phyloP scores from a whole-genome alignment of 345 rosid species.

The Gossypium australe region DNA sequence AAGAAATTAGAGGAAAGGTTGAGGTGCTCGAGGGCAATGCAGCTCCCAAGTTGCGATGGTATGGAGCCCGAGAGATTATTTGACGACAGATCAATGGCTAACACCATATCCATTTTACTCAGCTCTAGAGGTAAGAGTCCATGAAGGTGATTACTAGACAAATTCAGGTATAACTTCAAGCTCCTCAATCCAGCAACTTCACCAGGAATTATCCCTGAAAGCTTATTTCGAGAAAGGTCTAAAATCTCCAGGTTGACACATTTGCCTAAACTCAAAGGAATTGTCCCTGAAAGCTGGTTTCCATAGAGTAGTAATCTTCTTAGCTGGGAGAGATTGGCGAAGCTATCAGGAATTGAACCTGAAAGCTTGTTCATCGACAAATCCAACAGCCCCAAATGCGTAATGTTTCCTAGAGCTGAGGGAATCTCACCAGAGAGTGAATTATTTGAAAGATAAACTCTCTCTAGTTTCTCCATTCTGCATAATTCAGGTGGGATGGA shows the following conservation, averaged over 20 bases:
- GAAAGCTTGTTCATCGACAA: constrained; percentile 77
- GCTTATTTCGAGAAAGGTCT: constrained; percentile 68
- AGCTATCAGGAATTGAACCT: constrained; percentile 72
- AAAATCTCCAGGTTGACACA: constrained; percentile 77
- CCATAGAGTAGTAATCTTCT: constrained; percentile 54
- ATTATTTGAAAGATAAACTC: constrained; percentile 73
- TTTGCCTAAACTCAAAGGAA: constrained; percentile 64
- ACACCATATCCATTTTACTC: constrained; percentile 95
- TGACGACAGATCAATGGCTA: constrained; percentile 75
- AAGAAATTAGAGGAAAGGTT: constrained; percentile 63
- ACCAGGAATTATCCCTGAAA: constrained; percentile 60
- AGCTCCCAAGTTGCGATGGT: constrained; percentile 72
- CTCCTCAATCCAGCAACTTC: constrained; percentile 67
- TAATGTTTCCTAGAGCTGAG: constrained; percentile 52
- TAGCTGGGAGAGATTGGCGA: constrained; percentile 67
- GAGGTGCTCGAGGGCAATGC: constrained; percentile 82
- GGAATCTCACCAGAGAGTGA: constrained; percentile 74
- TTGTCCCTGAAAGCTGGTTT: constrained; percentile 67
- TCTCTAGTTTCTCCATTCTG: constrained; percentile 61
- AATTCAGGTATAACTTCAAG: constrained; percentile 76
- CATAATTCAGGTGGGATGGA: constrained; percentile 62
- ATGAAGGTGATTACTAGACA: constrained; percentile 66
- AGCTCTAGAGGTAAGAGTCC: constrained; percentile 74
- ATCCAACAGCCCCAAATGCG: constrained; percentile 78
- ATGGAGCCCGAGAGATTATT: constrained; percentile 65